Conservation (phyloP, 192 early-diverging fungal species). For the Coemansia erecta region DNA sequence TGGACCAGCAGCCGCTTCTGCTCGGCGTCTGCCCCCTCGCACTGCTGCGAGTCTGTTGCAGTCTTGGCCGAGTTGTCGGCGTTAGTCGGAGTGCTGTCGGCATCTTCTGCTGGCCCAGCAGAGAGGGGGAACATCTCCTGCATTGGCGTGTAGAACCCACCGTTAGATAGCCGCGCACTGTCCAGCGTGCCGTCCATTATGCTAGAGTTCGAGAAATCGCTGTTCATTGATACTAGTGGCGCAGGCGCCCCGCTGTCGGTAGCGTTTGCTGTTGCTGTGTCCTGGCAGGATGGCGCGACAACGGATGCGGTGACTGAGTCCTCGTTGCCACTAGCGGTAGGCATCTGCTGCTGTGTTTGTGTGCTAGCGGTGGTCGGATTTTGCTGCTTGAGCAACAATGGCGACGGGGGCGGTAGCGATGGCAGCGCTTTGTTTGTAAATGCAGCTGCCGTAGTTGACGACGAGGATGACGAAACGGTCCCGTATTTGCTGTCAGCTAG, state of each 20-base stretch:
- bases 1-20: slow-evolving; percentile 13
- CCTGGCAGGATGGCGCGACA: background rate
- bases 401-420: slow-evolving; percentile 17
- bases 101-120: slow-evolving; percentile 1
- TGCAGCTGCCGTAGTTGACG: slow-evolving; percentile 9
- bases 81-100: background rate
- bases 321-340: too few species aligned
- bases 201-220: slow-evolving; percentile 3
- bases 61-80: slow-evolving; percentile 7
- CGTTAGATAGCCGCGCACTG: background rate
- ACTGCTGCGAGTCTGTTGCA: background rate
- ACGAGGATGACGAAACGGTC: slow-evolving; percentile 9
- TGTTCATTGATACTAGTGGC: slow-evolving; percentile 1
- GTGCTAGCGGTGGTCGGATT: too few species aligned
- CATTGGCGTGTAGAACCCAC: slow-evolving; percentile 40
- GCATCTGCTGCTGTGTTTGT: too few species aligned
- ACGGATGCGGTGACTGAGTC: background rate
- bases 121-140: slow-evolving; percentile 40
- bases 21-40: slow-evolving; percentile 11
- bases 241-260: background rate
- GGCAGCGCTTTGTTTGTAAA: slow-evolving; percentile 44
- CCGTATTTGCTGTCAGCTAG: slow-evolving; percentile 34
- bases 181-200: slow-evolving; percentile 5
- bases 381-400: slow-evolving; percentile 3
- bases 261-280: slow-evolving; percentile 6